Percentiles rank a stretch among this genome's conserved stretches.
These are phyloP conservation scores for Dunaliella primolecta DNA, from an alignment of 139 green algal species.

Conservation along the genomic window DNA sequence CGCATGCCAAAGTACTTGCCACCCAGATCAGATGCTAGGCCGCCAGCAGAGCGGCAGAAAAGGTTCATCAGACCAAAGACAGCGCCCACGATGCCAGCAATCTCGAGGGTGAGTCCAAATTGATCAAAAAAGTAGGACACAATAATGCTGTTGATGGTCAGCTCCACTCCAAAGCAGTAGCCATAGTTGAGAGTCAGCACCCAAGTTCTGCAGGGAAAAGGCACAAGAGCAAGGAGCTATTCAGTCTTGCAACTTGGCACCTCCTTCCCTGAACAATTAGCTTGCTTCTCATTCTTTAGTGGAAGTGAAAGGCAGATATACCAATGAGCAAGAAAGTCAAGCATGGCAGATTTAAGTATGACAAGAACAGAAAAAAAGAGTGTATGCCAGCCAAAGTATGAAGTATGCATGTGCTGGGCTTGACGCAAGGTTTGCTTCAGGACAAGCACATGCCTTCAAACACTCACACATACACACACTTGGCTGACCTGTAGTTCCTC, in stretches of 20 bases:
- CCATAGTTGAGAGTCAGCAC: conserved; percentile 68
- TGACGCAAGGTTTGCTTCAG: neutral
- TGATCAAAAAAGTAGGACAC: conserved; percentile 67
- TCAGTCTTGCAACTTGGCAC: conserved; percentile 30
- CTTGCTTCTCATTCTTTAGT: neutral
- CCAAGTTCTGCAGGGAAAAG: conserved; percentile 75
- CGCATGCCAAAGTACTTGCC: conserved; percentile 66
- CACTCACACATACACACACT: neutral
- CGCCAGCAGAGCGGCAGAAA: conserved; percentile 79
- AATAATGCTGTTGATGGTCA: conserved; percentile 83
- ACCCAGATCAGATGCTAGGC: conserved; percentile 57
- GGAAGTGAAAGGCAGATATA: neutral
- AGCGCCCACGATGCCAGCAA: conserved; percentile 56
- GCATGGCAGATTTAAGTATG: conserved; percentile 47
- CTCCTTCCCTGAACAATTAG: neutral
- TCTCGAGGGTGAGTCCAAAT: conserved; percentile 57
- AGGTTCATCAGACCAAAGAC: conserved; percentile 93
- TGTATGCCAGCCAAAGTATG: neutral
- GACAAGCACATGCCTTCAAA: neutral
- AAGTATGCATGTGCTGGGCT: neutral
- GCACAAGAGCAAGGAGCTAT: conserved; percentile 63
- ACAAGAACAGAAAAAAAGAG: neutral
- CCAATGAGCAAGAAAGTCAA: conserved; percentile 19
- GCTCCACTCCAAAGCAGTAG: conserved; percentile 83
- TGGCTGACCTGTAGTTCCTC: neutral